Conservation (phyloP, 139 green algal genomes). For the Tetraselmis striata region DNA sequence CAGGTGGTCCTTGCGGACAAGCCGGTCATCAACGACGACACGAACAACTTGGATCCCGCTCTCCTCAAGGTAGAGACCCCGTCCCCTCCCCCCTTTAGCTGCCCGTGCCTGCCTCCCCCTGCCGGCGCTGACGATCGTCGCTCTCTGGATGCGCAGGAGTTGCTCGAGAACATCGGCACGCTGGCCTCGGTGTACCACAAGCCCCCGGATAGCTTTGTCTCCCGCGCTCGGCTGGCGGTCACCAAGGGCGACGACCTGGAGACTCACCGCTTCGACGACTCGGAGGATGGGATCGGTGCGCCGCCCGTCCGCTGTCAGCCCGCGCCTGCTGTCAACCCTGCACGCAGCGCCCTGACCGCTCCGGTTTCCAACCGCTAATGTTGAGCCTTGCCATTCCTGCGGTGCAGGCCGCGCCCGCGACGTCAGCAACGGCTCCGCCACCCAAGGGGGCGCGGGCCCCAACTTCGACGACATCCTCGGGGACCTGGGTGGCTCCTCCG, state of each 20-base stretch:
- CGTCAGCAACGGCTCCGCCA: background rate
- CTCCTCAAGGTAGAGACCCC: no score
- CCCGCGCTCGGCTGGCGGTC: constrained; percentile 61
- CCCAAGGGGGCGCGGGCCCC: background rate
- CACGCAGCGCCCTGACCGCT: no score
- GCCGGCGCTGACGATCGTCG: no score
- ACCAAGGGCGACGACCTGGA: constrained; percentile 48
- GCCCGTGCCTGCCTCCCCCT: no score
- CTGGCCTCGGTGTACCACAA: constrained; percentile 93
- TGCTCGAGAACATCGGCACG: constrained; percentile 72
- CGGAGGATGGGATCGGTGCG: background rate
- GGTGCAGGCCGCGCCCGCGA: no score
- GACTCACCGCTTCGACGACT: constrained; percentile 9
- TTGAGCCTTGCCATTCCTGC: no score
- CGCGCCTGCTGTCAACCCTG: no score
- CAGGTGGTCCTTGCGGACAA: constrained; percentile 91
- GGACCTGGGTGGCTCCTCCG: background rate
- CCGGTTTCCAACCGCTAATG: no score
- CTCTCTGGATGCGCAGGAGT: no score
- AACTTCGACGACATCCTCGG: constrained; percentile 4
- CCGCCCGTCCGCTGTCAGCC: no score
- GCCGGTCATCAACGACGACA: constrained; percentile 80
- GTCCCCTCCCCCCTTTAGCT: no score
- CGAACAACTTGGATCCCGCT: constrained; percentile 58
- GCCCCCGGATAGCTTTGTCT: constrained; percentile 80